Percentiles rank a stretch among this genome's conserved stretches.
Conservation (phyloP, 2,329 filamentous ascomycete species). For the Ophiostoma pallidulum region DNA sequence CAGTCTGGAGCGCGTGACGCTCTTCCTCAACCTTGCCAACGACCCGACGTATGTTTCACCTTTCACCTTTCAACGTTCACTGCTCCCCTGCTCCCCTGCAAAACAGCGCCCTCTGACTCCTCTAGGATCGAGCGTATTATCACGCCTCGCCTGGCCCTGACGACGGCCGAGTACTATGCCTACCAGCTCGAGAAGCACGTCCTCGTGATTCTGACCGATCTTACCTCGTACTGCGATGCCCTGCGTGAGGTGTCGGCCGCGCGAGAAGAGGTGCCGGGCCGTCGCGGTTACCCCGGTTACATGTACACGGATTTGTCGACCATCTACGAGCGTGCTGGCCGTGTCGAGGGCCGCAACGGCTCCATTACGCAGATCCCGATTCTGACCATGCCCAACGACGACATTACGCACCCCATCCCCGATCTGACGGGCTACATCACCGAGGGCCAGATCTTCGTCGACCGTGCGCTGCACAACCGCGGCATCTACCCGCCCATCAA, state of each 20-base stretch:
- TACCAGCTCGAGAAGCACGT: constrained; percentile 99
- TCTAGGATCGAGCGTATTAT: constrained; percentile 96
- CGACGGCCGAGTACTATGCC: constrained; percentile 98
- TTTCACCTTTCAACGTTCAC: not conserved
- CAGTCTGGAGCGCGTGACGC: constrained; percentile 89
- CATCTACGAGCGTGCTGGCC: constrained; percentile 97
- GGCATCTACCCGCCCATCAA: constrained; percentile 98
- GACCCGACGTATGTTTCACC: constrained; percentile 75
- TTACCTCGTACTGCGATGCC: constrained; percentile 96
- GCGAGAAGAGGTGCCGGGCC: constrained; percentile 96
- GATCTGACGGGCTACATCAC: constrained; percentile 99
- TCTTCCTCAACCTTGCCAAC: constrained; percentile 98
- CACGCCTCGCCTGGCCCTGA: constrained; percentile 93
- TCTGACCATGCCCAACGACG: constrained; percentile 98
- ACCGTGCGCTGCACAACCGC: constrained; percentile 89
- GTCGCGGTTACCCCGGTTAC: constrained; percentile 99
- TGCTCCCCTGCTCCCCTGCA: not conserved
- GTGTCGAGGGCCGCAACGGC: constrained; percentile 92
- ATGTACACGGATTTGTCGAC: constrained; percentile 99
- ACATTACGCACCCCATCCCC: constrained; percentile 98
- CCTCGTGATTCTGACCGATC: constrained; percentile 93
- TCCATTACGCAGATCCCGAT: constrained; percentile 99
- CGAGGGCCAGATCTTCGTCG: constrained; percentile 96
- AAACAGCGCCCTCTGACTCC: not conserved
- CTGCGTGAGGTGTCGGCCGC: constrained; percentile 97